phyloP scores from a whole-genome alignment of 2,329 filamentous ascomycete species.

The Daldinia sp. region DNA sequence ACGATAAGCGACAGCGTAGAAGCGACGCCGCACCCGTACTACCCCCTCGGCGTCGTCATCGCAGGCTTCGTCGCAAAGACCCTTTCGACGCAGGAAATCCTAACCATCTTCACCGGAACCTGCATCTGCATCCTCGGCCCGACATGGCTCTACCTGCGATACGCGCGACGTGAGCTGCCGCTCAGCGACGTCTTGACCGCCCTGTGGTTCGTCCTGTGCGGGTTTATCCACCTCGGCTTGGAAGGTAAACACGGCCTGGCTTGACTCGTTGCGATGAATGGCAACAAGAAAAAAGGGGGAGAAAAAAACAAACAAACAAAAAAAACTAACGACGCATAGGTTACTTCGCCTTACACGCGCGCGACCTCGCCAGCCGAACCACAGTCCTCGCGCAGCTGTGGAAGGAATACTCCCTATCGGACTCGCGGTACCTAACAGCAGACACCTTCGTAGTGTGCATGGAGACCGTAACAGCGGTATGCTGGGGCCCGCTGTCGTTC shows the following conservation, averaged over 20 bases:
- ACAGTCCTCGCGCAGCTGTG: constrained; percentile 62
- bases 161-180: constrained; percentile 60
- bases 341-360: constrained; percentile 58
- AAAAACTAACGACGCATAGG: too few species aligned
- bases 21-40: neutral
- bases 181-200: constrained; percentile 65
- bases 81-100: constrained; percentile 64
- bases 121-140: constrained; percentile 64
- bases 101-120: constrained; percentile 65
- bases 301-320: too few species aligned
- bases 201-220: constrained; percentile 81
- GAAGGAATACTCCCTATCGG: constrained; percentile 66
- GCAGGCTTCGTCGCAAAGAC: constrained; percentile 44
- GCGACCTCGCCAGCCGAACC: constrained; percentile 50
- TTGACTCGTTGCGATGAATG: too few species aligned
- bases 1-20: neutral
- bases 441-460: constrained; percentile 65
- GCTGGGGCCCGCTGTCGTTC: constrained; percentile 64
- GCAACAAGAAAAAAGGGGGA: too few species aligned
- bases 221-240: constrained; percentile 56
- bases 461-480: constrained; percentile 61
- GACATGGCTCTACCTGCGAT: constrained; percentile 63
- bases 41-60: neutral
- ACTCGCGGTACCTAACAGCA: constrained; percentile 62
- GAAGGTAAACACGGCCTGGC: constrained; percentile 39